Conservation (phyloP, 2,329 filamentous ascomycete genomes). For the Truncatella angustata region DNA sequence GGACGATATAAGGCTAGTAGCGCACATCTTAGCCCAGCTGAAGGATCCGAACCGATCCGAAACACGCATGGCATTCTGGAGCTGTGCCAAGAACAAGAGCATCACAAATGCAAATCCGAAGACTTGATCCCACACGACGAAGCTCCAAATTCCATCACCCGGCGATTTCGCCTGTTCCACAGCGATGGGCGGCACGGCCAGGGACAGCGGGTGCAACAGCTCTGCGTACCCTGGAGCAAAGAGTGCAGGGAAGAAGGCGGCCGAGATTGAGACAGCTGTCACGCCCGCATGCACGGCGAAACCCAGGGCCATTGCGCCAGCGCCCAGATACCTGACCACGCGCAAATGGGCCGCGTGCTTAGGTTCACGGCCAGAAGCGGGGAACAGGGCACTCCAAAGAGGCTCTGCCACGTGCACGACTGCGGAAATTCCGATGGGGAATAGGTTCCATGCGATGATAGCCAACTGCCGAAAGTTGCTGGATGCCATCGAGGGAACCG, state of each 20-base stretch:
- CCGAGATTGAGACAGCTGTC: conserved; percentile 2
- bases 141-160: conserved; percentile 5
- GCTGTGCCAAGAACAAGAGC: background rate
- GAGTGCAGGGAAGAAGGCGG: conserved; percentile 5
- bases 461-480: conserved; percentile 12
- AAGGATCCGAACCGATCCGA: background rate
- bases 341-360: background rate
- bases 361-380: background rate
- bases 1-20: too few species aligned
- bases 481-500: conserved; percentile 7
- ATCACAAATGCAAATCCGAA: background rate
- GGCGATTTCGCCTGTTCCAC: background rate
- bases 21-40: too few species aligned
- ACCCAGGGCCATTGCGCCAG: background rate
- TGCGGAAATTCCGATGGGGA: background rate
- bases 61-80: background rate
- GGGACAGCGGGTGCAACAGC: background rate
- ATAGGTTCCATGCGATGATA: conserved; percentile 14
- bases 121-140: conserved; percentile 9
- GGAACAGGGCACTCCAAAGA: background rate
- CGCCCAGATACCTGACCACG: background rate
- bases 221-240: background rate
- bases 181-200: background rate
- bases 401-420: background rate
- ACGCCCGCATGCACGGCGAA: conserved; percentile 1